Evolutionary conservation across 176 grass and related monocot genomes (phyloP).

Genomic region (Aegilops tauschii): DNA sequence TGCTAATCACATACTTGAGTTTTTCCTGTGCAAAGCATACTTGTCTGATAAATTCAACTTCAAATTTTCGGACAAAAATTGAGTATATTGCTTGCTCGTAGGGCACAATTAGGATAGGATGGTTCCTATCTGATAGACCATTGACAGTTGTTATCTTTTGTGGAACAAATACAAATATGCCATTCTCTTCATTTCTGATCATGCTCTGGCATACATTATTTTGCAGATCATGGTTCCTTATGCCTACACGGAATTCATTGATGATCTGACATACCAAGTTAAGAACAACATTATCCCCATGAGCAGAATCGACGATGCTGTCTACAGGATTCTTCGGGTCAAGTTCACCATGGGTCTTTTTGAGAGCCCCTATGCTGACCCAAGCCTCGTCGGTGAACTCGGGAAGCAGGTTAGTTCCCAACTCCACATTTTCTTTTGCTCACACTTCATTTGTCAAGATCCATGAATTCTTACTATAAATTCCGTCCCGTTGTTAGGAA

Average conservation of each 20-base stretch:
- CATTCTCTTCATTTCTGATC: not conserved
- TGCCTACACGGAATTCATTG: constrained; percentile 55
- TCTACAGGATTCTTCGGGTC: constrained; percentile 68
- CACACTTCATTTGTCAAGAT: not conserved
- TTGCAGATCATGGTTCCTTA: constrained; percentile 77
- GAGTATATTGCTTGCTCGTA: not conserved
- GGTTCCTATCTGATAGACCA: not conserved
- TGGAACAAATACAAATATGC: not conserved
- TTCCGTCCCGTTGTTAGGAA: constrained; percentile 19
- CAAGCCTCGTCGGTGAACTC: constrained; percentile 49
- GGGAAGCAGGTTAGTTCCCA: constrained; percentile 54
- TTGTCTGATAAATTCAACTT: not conserved
- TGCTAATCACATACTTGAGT: not conserved
- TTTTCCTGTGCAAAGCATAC: not conserved
- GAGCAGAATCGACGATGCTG: constrained; percentile 78
- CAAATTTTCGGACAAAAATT: not conserved
- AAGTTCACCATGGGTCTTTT: constrained; percentile 89
- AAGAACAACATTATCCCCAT: constrained; percentile 65
- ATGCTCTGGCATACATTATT: not conserved
- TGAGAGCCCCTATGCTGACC: constrained; percentile 58
- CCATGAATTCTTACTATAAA: not conserved
- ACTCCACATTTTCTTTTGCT: not conserved
- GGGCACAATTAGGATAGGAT: not conserved
- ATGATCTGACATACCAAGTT: constrained; percentile 54
- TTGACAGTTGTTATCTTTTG: not conserved